Conservation (phyloP, 148 eudicot species). For the Diospyros lotus region DNA sequence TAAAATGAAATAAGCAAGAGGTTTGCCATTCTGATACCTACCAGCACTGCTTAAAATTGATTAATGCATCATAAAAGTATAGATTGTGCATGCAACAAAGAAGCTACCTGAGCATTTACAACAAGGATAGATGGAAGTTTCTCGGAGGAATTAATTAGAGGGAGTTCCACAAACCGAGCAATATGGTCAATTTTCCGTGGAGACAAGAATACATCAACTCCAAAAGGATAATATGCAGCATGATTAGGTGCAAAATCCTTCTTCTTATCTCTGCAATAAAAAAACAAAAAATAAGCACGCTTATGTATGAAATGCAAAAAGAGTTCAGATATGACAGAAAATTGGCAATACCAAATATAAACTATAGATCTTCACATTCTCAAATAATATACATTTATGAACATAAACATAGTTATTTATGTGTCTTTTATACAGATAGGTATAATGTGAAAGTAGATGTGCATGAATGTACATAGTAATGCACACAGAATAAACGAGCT, state of each 20-base stretch:
- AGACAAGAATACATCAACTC: constrained; percentile 82
- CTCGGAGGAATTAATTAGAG: constrained; percentile 46
- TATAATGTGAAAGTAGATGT: neutral
- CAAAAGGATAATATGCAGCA: constrained; percentile 84
- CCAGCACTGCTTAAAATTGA: neutral
- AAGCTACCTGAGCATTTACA: constrained; percentile 87
- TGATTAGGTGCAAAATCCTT: constrained; percentile 68
- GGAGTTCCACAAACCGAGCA: constrained; percentile 82
- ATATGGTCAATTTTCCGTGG: constrained; percentile 79
- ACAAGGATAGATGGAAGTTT: constrained; percentile 82
- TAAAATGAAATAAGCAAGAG: neutral
- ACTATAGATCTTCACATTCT: neutral
- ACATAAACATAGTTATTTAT: too few species aligned
- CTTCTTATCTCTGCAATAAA: constrained; percentile 73
- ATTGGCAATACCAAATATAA: neutral
- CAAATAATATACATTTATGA: neutral
- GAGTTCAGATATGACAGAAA: neutral
- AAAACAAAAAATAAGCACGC: neutral
- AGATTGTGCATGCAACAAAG: neutral
- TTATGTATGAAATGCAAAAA: neutral
- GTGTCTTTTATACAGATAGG: too few species aligned
- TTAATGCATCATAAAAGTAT: neutral
- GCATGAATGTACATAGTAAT: neutral
- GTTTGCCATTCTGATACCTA: neutral
- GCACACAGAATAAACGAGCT: neutral